These are phyloP conservation scores for Cadophora sp. DNA, from an alignment of 2,329 filamentous ascomycete genomes.

Conservation along the genomic window DNA sequence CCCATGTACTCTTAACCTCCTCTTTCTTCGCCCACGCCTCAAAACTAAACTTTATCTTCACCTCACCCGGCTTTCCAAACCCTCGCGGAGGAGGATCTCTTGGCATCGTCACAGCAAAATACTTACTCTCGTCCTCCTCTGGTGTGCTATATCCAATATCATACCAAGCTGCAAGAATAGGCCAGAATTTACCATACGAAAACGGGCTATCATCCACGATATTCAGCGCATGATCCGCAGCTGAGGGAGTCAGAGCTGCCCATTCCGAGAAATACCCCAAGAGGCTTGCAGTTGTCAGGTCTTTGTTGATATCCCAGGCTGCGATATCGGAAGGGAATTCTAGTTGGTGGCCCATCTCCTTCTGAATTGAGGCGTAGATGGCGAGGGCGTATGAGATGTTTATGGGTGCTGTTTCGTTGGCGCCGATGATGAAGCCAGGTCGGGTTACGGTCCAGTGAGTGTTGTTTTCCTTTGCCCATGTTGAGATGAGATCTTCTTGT, in stretches of 20 bases:
- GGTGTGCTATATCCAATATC: constrained; percentile 23
- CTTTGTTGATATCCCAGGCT: constrained; percentile 30
- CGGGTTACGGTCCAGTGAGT: constrained; percentile 29
- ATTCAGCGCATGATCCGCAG: constrained; percentile 51
- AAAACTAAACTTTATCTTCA: constrained; percentile 24
- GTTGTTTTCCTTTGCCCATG: constrained; percentile 15
- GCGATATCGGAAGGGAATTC: constrained; percentile 45
- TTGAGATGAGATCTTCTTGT: constrained; percentile 31
- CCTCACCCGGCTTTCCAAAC: constrained; percentile 23
- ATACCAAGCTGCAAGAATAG: constrained; percentile 47
- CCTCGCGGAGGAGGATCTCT: constrained; percentile 26
- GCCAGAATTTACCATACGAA: constrained; percentile 51
- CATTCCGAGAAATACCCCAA: constrained; percentile 32
- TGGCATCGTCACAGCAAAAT: constrained; percentile 19
- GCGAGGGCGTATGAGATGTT: constrained; percentile 30
- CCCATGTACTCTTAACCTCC: constrained; percentile 25
- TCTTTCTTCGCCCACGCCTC: constrained; percentile 23
- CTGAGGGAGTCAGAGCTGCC: constrained; percentile 26
- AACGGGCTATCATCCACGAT: constrained; percentile 49
- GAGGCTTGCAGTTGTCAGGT: constrained; percentile 21
- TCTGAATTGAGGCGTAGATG: constrained; percentile 41
- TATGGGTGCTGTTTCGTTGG: constrained; percentile 39
- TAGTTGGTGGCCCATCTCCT: constrained; percentile 45
- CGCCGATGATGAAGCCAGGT: constrained; percentile 33
- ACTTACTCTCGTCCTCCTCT: constrained; percentile 30